phyloP scores from a whole-genome alignment of 2,329 filamentous ascomycete species.

The Botryotinia globosa region DNA sequence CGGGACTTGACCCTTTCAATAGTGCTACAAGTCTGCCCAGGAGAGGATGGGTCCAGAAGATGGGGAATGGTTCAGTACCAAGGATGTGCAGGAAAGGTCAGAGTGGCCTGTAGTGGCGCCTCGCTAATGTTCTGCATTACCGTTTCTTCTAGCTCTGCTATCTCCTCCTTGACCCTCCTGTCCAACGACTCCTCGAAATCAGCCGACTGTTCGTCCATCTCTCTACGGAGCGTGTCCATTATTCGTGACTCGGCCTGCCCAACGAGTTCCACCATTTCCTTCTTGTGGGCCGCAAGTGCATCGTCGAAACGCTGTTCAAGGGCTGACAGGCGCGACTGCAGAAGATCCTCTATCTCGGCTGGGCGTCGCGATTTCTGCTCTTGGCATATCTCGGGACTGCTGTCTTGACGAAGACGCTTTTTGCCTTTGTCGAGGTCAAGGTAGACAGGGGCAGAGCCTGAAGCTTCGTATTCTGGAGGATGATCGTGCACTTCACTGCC shows the following conservation, averaged over 20 bases:
- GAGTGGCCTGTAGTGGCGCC: constrained; percentile 12
- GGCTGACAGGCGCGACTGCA: constrained; percentile 4
- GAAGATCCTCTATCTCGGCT: constrained; percentile 2
- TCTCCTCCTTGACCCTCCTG: constrained; percentile 8
- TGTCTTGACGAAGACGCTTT: constrained; percentile 6
- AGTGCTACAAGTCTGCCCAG: not conserved
- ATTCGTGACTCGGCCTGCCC: constrained; percentile 6
- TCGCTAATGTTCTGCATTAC: constrained; percentile 10
- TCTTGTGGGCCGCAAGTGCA: not conserved
- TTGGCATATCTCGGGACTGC: constrained; percentile 1
- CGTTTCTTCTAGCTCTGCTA: constrained; percentile 7
- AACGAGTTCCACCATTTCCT: not conserved
- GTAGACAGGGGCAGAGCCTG: constrained; percentile 4
- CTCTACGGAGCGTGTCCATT: constrained; percentile 8
- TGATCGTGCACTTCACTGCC: constrained; percentile 4
- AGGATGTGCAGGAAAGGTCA: constrained; percentile 10
- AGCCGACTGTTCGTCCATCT: constrained; percentile 2
- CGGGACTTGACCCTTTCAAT: constrained; percentile 1
- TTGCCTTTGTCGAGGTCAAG: constrained; percentile 2
- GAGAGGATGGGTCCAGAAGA: constrained; percentile 1
- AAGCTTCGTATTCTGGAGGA: constrained; percentile 8
- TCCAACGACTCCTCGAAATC: constrained; percentile 7
- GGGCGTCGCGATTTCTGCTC: constrained; percentile 6
- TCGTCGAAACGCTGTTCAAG: constrained; percentile 5
- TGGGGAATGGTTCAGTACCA: constrained; percentile 2